Evolutionary conservation across 306 rosid species (phyloP).

Genomic region (Canavalia gladiata): DNA sequence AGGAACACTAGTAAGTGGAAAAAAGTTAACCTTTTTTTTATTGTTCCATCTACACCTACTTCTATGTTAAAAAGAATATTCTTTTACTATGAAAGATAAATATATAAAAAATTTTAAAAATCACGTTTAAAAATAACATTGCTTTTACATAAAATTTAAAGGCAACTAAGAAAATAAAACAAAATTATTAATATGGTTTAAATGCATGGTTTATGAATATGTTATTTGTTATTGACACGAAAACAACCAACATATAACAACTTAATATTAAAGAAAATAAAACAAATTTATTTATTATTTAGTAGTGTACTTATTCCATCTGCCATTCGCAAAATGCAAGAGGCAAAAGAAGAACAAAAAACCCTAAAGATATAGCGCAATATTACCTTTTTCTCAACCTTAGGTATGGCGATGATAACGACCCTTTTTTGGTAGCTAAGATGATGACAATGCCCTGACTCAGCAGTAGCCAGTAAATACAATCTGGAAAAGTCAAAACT

Average conservation of each 20-base stretch:
- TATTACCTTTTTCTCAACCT: background rate
- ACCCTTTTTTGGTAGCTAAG: background rate
- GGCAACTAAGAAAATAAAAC: too few species aligned
- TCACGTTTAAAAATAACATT: too few species aligned
- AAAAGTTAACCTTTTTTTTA: too few species aligned
- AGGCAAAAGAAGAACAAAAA: background rate
- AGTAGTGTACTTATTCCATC: background rate
- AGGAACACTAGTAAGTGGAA: too few species aligned
- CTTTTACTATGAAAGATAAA: background rate
- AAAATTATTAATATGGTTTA: too few species aligned
- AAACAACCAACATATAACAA: background rate
- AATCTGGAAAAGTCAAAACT: background rate
- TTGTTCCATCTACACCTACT: background rate
- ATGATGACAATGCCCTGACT: background rate
- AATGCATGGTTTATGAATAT: background rate
- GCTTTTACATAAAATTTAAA: too few species aligned
- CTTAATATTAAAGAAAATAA: background rate
- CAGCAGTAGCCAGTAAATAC: background rate
- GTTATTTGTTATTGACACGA: background rate
- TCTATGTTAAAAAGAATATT: background rate
- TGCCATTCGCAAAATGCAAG: background rate
- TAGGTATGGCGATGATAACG: conserved; percentile 3
- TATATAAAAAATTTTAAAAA: background rate
- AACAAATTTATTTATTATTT: background rate
- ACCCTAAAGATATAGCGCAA: background rate